These are phyloP conservation scores for Calonectria pteridis DNA, from an alignment of 2,329 filamentous ascomycete genomes.

Conservation along the genomic window DNA sequence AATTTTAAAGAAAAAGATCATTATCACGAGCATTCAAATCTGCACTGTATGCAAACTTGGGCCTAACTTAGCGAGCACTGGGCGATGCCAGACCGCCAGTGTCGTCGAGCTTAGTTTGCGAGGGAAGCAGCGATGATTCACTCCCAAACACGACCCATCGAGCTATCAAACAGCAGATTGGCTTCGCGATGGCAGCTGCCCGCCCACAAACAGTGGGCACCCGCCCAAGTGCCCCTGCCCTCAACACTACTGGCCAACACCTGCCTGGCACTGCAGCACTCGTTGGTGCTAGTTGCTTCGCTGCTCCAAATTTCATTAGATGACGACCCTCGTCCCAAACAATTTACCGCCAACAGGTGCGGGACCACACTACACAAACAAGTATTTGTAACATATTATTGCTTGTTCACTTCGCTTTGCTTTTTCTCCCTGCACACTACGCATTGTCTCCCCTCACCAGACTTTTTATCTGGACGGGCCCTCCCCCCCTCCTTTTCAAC, in stretches of 20 bases:
- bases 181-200: background rate
- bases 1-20: background rate
- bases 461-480: background rate
- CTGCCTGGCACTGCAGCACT: background rate
- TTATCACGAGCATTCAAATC: background rate
- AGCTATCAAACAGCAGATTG: background rate
- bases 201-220: background rate
- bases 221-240: background rate
- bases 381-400: background rate
- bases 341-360: background rate
- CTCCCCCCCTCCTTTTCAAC: background rate
- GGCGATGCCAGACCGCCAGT: background rate
- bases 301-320: background rate
- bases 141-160: background rate
- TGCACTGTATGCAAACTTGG: background rate
- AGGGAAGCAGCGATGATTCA: background rate
- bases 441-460: background rate
- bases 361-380: background rate
- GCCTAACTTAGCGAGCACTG: background rate
- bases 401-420: background rate
- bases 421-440: background rate
- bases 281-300: background rate
- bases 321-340: background rate
- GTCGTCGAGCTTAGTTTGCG: no score
- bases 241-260: background rate